phyloP scores from a whole-genome alignment of 2,329 filamentous ascomycete genomes.

The Cladosporium sphaerospermum region DNA sequence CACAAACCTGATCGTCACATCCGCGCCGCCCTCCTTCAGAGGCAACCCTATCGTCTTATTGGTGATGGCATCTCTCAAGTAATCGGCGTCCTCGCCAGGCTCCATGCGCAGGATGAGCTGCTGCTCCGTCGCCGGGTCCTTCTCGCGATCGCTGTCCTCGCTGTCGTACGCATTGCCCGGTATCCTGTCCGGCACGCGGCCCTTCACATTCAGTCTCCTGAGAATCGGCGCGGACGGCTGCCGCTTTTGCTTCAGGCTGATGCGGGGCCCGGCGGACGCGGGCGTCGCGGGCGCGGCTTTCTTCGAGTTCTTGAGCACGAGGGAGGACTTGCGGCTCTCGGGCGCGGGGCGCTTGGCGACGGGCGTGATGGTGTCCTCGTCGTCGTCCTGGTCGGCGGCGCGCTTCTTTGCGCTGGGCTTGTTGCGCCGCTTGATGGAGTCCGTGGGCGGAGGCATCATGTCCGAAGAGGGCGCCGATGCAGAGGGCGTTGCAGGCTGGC shows the following conservation, averaged over 20 bases:
- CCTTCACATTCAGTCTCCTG: conserved; percentile 29
- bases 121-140: conserved; percentile 81
- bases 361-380: conserved; percentile 27
- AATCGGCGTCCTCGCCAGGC: conserved; percentile 79
- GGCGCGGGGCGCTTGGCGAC: conserved; percentile 27
- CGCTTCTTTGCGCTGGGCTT: conserved; percentile 32
- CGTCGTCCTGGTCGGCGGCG: conserved; percentile 28
- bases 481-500: conserved; percentile 21
- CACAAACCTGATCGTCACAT: conserved; percentile 76
- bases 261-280: conserved; percentile 5
- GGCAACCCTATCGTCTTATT: conserved; percentile 69
- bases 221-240: conserved; percentile 14
- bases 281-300: conserved; percentile 12
- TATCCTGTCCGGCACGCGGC: conserved; percentile 61
- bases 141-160: conserved; percentile 83
- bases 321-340: conserved; percentile 23
- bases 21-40: conserved; percentile 60
- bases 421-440: conserved; percentile 29
- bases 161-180: conserved; percentile 92
- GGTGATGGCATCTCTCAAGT: conserved; percentile 67
- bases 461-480: conserved; percentile 25
- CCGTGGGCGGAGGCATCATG: conserved; percentile 21
- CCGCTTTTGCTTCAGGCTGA: conserved; percentile 12
- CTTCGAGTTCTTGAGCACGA: conserved; percentile 32
- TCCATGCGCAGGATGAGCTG: conserved; percentile 85